These are phyloP conservation scores for Canavalia ensiformis DNA, from an alignment of 306 rosid species.

Conservation along the genomic window DNA sequence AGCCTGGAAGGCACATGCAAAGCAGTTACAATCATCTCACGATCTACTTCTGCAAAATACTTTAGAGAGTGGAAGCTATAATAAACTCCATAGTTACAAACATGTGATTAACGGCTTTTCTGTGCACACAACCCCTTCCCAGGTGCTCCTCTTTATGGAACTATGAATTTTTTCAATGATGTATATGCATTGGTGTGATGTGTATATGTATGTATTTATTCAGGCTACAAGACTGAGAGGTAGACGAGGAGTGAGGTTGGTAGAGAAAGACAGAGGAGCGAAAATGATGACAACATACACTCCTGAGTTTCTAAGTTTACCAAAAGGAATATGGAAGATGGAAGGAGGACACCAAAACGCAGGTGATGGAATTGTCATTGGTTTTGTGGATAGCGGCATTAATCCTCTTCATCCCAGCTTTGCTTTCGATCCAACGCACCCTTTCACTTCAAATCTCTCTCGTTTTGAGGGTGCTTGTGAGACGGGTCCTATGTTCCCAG, in stretches of 20 bases:
- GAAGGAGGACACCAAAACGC: slow-evolving; percentile 60
- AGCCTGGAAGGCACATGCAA: slow-evolving; percentile 57
- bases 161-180: too few species aligned
- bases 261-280: slow-evolving; percentile 54
- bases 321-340: slow-evolving; percentile 57
- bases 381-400: slow-evolving; percentile 85
- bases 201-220: neutral
- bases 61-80: slow-evolving; percentile 73
- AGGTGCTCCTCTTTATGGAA: slow-evolving; percentile 53
- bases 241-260: slow-evolving; percentile 51
- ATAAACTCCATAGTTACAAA: slow-evolving; percentile 76
- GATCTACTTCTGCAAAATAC: slow-evolving; percentile 64
- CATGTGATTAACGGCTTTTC: slow-evolving; percentile 82
- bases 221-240: slow-evolving; percentile 54
- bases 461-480: slow-evolving; percentile 65
- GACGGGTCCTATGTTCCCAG: slow-evolving; percentile 70
- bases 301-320: slow-evolving; percentile 48
- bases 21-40: slow-evolving; percentile 64
- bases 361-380: slow-evolving; percentile 82
- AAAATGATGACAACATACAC: slow-evolving; percentile 54
- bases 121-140: slow-evolving; percentile 79
- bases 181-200: too few species aligned
- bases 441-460: slow-evolving; percentile 58
- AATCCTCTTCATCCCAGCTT: slow-evolving; percentile 84
- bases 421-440: slow-evolving; percentile 52